Evolutionary conservation across 805 yeast species (phyloP).

Genomic region (Starmerella asiatica): DNA sequence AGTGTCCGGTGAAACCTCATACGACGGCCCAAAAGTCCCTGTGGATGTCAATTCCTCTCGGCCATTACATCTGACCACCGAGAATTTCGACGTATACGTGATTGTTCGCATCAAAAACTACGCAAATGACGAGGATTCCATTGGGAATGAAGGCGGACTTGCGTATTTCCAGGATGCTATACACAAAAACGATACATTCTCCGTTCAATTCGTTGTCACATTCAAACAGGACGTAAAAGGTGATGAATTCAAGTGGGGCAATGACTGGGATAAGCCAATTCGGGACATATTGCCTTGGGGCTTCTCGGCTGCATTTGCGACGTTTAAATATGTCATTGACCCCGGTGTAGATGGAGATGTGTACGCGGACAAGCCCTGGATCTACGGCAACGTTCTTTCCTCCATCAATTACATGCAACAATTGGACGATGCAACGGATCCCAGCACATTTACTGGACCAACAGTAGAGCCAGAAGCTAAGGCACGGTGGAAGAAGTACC

Average conservation of each 20-base stretch:
- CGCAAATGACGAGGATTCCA: constrained; percentile 18
- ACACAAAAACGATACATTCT: constrained; percentile 24
- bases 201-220: constrained; percentile 31
- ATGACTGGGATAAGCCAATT: constrained; percentile 50
- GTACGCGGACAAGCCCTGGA: constrained; percentile 45
- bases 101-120: constrained; percentile 36
- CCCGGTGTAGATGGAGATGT: constrained; percentile 54
- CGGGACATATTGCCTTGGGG: constrained; percentile 46
- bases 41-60: constrained; percentile 36
- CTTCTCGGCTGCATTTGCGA: constrained; percentile 39
- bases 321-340: constrained; percentile 46
- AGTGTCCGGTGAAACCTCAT: constrained; percentile 17
- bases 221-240: constrained; percentile 37
- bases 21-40: constrained; percentile 18
- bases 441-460: constrained; percentile 3
- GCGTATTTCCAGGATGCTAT: constrained; percentile 22
- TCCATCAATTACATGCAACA: constrained; percentile 37
- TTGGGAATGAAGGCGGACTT: constrained; percentile 12
- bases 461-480: constrained; percentile 20
- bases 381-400: constrained; percentile 49
- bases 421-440: constrained; percentile 6
- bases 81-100: constrained; percentile 31
- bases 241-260: constrained; percentile 48
- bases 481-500: constrained; percentile 36
- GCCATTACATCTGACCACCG: constrained; percentile 30